Conservation (phyloP, 2,329 filamentous ascomycete species). For the Trichoderma sp. region DNA sequence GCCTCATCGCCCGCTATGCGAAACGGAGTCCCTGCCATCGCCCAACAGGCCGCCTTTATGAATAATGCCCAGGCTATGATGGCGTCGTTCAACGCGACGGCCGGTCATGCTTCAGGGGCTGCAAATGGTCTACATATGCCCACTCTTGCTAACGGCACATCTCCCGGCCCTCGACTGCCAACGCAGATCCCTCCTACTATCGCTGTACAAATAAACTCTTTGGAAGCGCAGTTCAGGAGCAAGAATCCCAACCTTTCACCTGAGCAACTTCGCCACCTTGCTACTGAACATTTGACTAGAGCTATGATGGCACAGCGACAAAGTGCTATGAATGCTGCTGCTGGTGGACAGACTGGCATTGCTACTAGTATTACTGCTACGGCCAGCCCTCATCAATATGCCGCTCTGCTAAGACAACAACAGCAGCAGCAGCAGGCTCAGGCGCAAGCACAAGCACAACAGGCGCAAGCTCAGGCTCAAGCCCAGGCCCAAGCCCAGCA, state of each 20-base stretch:
- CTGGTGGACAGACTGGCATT: constrained; percentile 50
- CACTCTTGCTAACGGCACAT: constrained; percentile 41
- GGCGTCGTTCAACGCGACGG: constrained; percentile 46
- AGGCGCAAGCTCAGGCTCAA: constrained; percentile 22
- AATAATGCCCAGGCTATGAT: constrained; percentile 54
- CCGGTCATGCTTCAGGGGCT: constrained; percentile 45
- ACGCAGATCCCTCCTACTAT: constrained; percentile 48
- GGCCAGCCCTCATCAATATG: constrained; percentile 58
- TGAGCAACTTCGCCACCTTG: constrained; percentile 51
- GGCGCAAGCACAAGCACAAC: constrained; percentile 41
- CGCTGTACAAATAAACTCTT: constrained; percentile 48
- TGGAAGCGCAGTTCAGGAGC: constrained; percentile 52
- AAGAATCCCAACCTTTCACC: constrained; percentile 52
- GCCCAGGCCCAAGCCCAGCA: constrained; percentile 1
- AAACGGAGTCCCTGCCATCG: constrained; percentile 43
- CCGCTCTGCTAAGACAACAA: constrained; percentile 56
- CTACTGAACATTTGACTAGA: constrained; percentile 49
- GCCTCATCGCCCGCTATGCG: constrained; percentile 45
- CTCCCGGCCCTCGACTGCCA: constrained; percentile 43
- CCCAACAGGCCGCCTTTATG: constrained; percentile 52
- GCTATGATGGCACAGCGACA: constrained; percentile 50
- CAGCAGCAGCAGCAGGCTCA: constrained; percentile 44
- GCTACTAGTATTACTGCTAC: constrained; percentile 49
- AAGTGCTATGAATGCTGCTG: constrained; percentile 55
- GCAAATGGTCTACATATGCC: constrained; percentile 48